These are phyloP conservation scores for Fusarium neocosmosporiellum DNA, from an alignment of 2,329 filamentous ascomycete genomes.

Conservation along the genomic window DNA sequence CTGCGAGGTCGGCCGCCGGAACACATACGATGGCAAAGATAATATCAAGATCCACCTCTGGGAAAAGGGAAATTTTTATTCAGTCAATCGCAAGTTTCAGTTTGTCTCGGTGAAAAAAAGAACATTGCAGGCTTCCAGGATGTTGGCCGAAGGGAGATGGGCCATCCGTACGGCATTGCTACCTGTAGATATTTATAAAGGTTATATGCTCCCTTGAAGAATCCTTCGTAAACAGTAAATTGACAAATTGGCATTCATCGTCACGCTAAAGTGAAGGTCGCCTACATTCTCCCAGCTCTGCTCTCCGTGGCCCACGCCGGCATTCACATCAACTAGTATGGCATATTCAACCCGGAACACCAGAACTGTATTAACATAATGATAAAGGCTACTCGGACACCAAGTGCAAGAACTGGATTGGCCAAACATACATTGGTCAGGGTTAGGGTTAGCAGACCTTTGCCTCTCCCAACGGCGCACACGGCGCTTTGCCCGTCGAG, in stretches of 20 bases:
- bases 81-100: background rate
- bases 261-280: background rate
- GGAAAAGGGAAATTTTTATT: background rate
- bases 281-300: background rate
- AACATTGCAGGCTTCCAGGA: background rate
- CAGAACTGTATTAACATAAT: background rate
- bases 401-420: background rate
- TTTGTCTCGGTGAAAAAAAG: background rate
- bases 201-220: background rate
- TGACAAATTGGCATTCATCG: background rate
- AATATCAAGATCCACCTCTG: background rate
- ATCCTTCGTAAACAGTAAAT: fast-evolving
- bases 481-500: background rate
- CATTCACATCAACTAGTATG: background rate
- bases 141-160: background rate
- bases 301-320: background rate
- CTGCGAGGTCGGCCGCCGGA: background rate
- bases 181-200: background rate
- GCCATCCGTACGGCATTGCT: background rate
- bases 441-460: background rate
- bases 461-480: background rate
- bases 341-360: background rate
- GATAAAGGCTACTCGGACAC: background rate
- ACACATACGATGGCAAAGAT: background rate
- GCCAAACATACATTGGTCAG: background rate